These are phyloP conservation scores for Rubia peregrina DNA, from an alignment of 305 asterid species.

Conservation along the genomic window DNA sequence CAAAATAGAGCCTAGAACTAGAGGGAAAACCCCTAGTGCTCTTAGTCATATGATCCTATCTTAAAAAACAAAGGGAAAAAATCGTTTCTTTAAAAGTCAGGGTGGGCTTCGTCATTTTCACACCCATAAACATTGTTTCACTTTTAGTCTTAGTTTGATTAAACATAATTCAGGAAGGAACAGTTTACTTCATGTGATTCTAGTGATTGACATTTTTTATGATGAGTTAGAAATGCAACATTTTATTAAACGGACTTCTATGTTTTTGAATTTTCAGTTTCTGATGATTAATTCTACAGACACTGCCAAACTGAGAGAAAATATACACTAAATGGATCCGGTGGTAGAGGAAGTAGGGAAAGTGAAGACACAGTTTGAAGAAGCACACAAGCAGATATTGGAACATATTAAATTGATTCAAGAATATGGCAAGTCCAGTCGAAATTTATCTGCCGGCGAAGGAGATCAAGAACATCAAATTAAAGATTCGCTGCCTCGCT, in stretches of 20 bases:
- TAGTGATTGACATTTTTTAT: not conserved
- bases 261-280: not conserved
- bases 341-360: conserved; percentile 70
- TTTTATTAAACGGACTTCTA: not conserved
- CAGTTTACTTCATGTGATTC: not conserved
- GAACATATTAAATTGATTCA: conserved; percentile 49
- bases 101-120: not conserved
- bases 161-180: not conserved
- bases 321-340: conserved; percentile 42
- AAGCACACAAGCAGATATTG: conserved; percentile 36
- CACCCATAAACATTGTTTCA: not conserved
- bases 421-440: conserved; percentile 52
- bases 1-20: not conserved
- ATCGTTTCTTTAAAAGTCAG: not conserved
- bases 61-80: no score
- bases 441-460: conserved; percentile 24
- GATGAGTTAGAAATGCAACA: not conserved
- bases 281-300: not conserved
- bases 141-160: not conserved
- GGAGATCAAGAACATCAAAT: conserved; percentile 15
- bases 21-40: no score
- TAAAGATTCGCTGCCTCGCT: conserved; percentile 73
- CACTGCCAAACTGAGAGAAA: not conserved
- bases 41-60: no score
- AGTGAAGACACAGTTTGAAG: conserved; percentile 50